Evolutionary conservation across 169 alveolate genomes (phyloP), one percentile per base, ranked within the genome.

Genomic region (Plasmodium fragile): DNA sequence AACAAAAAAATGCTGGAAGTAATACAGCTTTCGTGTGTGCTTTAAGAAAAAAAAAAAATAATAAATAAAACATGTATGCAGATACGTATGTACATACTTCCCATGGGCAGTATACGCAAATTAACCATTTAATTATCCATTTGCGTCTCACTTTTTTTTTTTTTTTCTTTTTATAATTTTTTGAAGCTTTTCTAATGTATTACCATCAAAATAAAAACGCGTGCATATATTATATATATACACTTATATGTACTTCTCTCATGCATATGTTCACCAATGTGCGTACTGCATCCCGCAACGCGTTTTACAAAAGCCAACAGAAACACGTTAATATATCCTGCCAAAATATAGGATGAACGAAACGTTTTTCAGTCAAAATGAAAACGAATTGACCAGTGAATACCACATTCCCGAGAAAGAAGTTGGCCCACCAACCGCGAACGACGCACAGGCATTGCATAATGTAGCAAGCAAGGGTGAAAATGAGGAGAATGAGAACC

Each of bases 271-370:
- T 18, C 34, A 34, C 75, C 16, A 25, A 59, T 59, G 34, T 59
- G 18, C 34, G 34, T 25, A 59, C 75, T 22, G 28, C 34, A 18
- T n/a, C 13, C 30, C 73, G 5, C 4, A 7, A 39, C 70, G 34
- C 70, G 41, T 53, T 81, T 49, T 49, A 82, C 59, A 59, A 8
- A 55, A 25, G 11, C 69, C 32, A 55, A 25, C 22, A 82, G 41
- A 72, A 73, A 34, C 45, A 41, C 55, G 78, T 32, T 49, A 72
- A 43, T 36, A 83, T 25, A 72, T 72, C 43, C 53, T 43, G 49
- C 36, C 22, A 28, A 72, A 32, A 71, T 83, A 83, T 83, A 83
- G 83, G 69, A 83, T 83, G 92, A 72, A 72, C 80, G 83, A 52
- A 83, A 30, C 69, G 55, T 83, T 41, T 73, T 71, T 71, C 59